Evolutionary conservation across 106 monocot species (phyloP), one percentile per base, ranked within the genome.

Genomic region (Platanthera guangdongensis): DNA sequence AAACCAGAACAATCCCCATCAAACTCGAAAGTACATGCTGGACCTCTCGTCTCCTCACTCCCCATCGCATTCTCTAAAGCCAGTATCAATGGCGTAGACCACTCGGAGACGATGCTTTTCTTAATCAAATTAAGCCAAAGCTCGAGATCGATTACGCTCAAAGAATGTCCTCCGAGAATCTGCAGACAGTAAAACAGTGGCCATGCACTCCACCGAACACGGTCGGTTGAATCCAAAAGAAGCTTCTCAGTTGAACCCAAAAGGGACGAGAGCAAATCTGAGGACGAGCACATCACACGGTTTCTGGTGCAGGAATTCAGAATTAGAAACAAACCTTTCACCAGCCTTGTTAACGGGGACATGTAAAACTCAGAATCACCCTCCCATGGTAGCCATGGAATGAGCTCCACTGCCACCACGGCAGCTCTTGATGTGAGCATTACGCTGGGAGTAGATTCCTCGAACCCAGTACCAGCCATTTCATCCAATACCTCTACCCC

Each of bases 1-100:
- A 99, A 68, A 1, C 97, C 97, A n/a, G 97, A 99, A 59, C 92
- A 92, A 80, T 94, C 92, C 7, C 94, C 97, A 68, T 99, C 97
- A 80, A 99, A 94, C 79, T 99, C 94, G 78, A 99, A 99, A 3
- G 85, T 85, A 45, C 74, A 73, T 1, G 85, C 88, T 0, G 94
- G 97, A n/a, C 97, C 97, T n/a, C 79, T 72, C 10, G 78, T 80
- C 74, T 99, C 97, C 51, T 87, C 82, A 52, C 88, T 85, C 7
- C 73, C 79, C 73, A 90, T 85, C 21, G 97, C 91, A 82, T 86
- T 99, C 90, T 99, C 97, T 59, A 99, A 55, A 28, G 92, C 80
- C 62, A 86, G 59, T 83, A 87, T 80, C 82, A 99, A 73, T 65
- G 78, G 85, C 30, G 65, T 50, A 0, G 91, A 84, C 97, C 91